phyloP scores from a whole-genome alignment of 225 moss, liverwort and hornwort species.

The Ulota crispa region DNA sequence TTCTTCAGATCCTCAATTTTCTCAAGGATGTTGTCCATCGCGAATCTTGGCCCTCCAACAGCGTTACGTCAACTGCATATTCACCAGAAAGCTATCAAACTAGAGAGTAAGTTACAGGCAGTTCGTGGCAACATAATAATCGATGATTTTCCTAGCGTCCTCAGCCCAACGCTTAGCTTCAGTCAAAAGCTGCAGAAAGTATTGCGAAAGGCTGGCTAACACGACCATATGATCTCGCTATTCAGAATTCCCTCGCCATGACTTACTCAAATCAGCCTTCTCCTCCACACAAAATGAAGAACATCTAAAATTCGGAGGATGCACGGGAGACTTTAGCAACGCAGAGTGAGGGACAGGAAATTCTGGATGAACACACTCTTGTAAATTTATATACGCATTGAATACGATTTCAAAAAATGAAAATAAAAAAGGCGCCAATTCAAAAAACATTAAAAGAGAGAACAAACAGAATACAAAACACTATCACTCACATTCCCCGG shows the following conservation, averaged over 20 bases:
- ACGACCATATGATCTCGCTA: background rate
- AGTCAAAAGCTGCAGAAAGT: background rate
- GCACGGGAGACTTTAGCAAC: background rate
- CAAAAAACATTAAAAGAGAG: background rate
- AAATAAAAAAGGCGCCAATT: background rate
- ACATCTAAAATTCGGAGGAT: background rate
- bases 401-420: background rate
- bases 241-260: background rate
- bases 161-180: background rate
- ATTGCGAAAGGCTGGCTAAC: background rate
- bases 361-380: background rate
- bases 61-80: conserved; percentile 23
- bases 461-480: background rate
- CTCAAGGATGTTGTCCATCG: conserved; percentile 40
- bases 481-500: background rate
- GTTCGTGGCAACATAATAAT: background rate
- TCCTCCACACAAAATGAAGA: background rate
- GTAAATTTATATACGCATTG: background rate
- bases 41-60: background rate
- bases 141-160: background rate
- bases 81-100: background rate
- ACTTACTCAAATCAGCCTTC: background rate
- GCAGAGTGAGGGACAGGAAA: background rate
- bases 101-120: background rate
- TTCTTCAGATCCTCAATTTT: conserved; percentile 41